Evolutionary conservation across 1,139 yeast genomes (phyloP).

Genomic region (Meyerozyma athensensis): DNA sequence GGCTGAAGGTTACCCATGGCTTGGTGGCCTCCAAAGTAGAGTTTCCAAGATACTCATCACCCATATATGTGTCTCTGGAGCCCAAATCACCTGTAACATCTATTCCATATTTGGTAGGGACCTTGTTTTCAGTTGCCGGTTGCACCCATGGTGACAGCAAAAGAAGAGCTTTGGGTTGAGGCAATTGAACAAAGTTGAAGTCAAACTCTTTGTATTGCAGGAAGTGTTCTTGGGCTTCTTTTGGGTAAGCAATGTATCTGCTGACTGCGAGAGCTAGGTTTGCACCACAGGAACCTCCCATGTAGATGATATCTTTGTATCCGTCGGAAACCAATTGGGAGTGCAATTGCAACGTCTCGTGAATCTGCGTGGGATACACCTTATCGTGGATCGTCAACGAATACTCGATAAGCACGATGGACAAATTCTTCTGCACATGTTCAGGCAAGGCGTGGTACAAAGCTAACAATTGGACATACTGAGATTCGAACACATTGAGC

Average conservation of each 20-base stretch:
- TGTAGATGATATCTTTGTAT: constrained; percentile 26
- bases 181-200: constrained; percentile 14
- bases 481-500: constrained; percentile 25
- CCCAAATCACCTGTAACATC: constrained; percentile 32
- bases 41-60: constrained; percentile 26
- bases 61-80: constrained; percentile 22
- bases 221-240: constrained; percentile 22
- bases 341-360: constrained; percentile 28
- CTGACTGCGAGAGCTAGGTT: constrained; percentile 31
- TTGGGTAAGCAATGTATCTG: constrained; percentile 31
- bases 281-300: constrained; percentile 49
- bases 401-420: constrained; percentile 37
- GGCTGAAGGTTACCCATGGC: constrained; percentile 23
- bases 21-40: constrained; percentile 13
- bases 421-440: constrained; percentile 15
- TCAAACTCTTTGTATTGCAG: constrained; percentile 17
- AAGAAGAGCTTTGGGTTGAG: constrained; percentile 28
- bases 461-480: constrained; percentile 22
- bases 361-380: constrained; percentile 37
- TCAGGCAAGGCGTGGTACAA: constrained; percentile 21
- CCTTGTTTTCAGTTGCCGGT: constrained; percentile 18
- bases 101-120: constrained; percentile 19
- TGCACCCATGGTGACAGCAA: constrained; percentile 45
- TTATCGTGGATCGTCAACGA: constrained; percentile 26
- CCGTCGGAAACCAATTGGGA: constrained; percentile 23